Base-by-base conservation (phyloP, 2,329 filamentous ascomycete species). In the Cladorrhinum sp. region DNA sequence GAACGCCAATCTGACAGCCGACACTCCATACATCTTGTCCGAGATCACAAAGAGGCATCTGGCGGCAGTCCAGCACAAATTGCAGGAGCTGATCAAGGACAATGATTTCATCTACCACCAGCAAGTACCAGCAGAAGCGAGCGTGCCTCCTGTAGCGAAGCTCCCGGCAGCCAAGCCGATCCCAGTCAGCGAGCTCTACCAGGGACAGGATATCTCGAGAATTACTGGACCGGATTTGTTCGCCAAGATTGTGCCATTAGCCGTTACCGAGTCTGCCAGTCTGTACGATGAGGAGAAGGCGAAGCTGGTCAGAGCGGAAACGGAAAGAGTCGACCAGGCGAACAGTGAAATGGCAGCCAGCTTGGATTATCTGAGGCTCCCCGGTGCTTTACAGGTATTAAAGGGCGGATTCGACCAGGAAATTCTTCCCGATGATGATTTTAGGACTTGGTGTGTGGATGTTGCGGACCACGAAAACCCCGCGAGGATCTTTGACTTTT, bases 51-150 rank as follows among this genome's bases (percentile, higher is more conserved):
- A 92, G 73, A 86, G 92, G 63, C 94, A 98, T 69, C 76, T 90
- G 26, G 81, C 89, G 0, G 88, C 86, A 30, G 88, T 96, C 2
- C 90, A 96, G 72, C 90, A 94, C 64, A 93, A 90, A 73, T 79
- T 96, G 21, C 80, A 80, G 18, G 87, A 91, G 63, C 82, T 93
- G 55, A 82, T 84, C 67, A 96, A 96, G 70, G 95, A 99, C 74
- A 99, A 99, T 68, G 95, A 99, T 73, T 98, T 95, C 74, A 96
- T 99, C 72, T 99, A 99, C 72, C 95, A 99, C 73, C 92, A 98
- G 68, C 88, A 86, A 1, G 88, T 99, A 1, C 94, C 95, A 0
- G 87, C 88, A 9, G 92, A 97, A 74, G 90, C 92, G 3, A 89
- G 88, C 26, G 78, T 99, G 12, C 79, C 91, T 1, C 83, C 89